Percentiles rank a stretch among this genome's conserved stretches.
Evolutionary conservation across 768 basidiomycete species (phyloP).

Genomic region (Leccinellum rugosiceps): DNA sequence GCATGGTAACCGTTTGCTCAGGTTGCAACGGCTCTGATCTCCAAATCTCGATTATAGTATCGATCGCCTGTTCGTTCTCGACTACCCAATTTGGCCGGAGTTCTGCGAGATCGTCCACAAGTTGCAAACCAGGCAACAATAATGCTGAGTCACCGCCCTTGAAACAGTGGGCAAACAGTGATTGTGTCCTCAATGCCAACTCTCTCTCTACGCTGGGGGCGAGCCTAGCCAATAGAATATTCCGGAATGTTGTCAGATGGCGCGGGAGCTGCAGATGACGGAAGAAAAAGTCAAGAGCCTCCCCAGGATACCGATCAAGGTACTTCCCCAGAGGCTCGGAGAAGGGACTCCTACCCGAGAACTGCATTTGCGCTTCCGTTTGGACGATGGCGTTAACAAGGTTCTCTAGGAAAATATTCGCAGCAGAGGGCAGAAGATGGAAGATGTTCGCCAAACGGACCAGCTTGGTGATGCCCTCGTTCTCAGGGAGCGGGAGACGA

Average conservation of each 20-base stretch:
- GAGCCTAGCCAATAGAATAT: conserved; percentile 73
- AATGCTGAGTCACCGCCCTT: conserved; percentile 46
- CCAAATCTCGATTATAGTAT: conserved; percentile 76
- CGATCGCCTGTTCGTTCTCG: conserved; percentile 63
- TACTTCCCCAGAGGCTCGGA: conserved; percentile 90
- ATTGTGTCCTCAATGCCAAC: conserved; percentile 55
- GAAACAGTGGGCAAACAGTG: conserved; percentile 51
- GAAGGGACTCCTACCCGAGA: conserved; percentile 86
- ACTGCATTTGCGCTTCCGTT: conserved; percentile 89
- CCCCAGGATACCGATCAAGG: conserved; percentile 83
- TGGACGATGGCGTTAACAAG: conserved; percentile 88
- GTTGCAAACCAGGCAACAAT: conserved; percentile 66
- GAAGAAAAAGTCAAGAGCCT: conserved; percentile 84
- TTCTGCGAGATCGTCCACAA: conserved; percentile 73
- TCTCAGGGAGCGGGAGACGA: conserved; percentile 76
- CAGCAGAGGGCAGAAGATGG: conserved; percentile 90
- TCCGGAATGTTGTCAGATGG: conserved; percentile 80
- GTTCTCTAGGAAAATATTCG: conserved; percentile 86
- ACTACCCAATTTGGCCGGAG: conserved; percentile 69
- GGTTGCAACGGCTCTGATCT: conserved; percentile 43
- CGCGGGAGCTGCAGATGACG: conserved; percentile 73
- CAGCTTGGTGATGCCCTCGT: conserved; percentile 88
- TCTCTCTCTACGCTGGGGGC: conserved; percentile 75
- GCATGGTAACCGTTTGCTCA: conserved; percentile 42
- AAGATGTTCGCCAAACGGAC: conserved; percentile 97